phyloP scores from a whole-genome alignment of 2,329 filamentous ascomycete species.

The Aspergillus carbonarius region DNA sequence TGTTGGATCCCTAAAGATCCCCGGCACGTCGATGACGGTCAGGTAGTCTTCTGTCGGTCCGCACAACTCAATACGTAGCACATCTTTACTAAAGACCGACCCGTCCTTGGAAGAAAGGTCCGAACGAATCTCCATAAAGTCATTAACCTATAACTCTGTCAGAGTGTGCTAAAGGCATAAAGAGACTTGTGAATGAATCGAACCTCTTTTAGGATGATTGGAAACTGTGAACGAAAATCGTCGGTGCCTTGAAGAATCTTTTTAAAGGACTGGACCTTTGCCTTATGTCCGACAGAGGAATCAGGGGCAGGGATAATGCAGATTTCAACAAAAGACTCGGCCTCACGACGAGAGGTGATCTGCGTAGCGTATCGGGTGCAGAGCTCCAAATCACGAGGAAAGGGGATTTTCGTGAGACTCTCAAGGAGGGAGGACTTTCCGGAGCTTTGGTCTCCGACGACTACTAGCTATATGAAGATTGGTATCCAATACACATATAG shows the following conservation, averaged over 20 bases:
- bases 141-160: slow-evolving; percentile 19
- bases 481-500: neutral
- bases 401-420: slow-evolving; percentile 32
- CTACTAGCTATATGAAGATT: slow-evolving; percentile 31
- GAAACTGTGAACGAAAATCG: slow-evolving; percentile 22
- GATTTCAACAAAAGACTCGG: neutral
- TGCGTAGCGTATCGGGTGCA: slow-evolving; percentile 50
- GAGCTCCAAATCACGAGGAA: slow-evolving; percentile 34
- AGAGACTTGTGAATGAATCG: neutral
- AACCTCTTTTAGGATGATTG: slow-evolving; percentile 29
- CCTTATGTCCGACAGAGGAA: slow-evolving; percentile 14
- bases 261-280: slow-evolving; percentile 26
- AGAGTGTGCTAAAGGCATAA: neutral
- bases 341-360: slow-evolving; percentile 43
- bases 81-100: slow-evolving; percentile 42
- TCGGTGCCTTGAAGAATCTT: neutral
- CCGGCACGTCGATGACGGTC: slow-evolving; percentile 49
- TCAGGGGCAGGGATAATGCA: slow-evolving; percentile 38
- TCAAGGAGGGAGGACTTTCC: slow-evolving; percentile 38
- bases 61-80: slow-evolving; percentile 44
- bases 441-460: slow-evolving; percentile 43
- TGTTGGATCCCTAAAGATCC: slow-evolving; percentile 44
- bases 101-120: slow-evolving; percentile 14
- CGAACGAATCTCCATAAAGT: slow-evolving; percentile 24
- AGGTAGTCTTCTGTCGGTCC: slow-evolving; percentile 43